These are phyloP conservation scores for Solanum medicagineum DNA, from an alignment of 257 asterid genomes.

Conservation along the genomic window DNA sequence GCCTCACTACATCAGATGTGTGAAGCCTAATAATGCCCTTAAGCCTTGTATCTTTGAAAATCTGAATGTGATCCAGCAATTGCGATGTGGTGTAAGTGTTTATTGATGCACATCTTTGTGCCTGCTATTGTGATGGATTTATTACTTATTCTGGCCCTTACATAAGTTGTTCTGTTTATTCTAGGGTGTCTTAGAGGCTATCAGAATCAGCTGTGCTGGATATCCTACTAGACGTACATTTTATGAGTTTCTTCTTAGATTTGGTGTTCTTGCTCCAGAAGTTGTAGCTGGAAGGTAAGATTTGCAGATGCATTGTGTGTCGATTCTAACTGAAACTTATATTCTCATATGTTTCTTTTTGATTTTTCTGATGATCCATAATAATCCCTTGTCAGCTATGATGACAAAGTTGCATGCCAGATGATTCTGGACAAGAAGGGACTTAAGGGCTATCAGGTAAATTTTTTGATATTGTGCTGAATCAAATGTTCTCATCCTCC, in stretches of 20 bases:
- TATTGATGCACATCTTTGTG: conserved; percentile 4
- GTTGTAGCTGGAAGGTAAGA: conserved; percentile 58
- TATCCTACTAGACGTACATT: conserved; percentile 96
- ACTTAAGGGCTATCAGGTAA: conserved; percentile 86
- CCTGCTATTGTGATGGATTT: not conserved
- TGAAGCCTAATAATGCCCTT: conserved; percentile 85
- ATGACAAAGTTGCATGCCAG: conserved; percentile 82
- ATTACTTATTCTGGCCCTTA: not conserved
- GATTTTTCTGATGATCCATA: not conserved
- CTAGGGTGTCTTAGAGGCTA: conserved; percentile 98
- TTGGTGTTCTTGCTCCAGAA: conserved; percentile 93
- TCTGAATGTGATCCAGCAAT: conserved; percentile 76
- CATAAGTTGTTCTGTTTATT: not conserved
- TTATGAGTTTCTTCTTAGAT: conserved; percentile 94
- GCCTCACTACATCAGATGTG: conserved; percentile 99
- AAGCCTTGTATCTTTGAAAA: conserved; percentile 97
- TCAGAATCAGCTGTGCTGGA: conserved; percentile 99
- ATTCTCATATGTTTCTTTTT: not conserved
- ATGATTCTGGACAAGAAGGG: conserved; percentile 88
- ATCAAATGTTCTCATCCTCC: not conserved
- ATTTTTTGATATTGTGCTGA: not conserved
- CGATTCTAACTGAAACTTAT: not conserved
- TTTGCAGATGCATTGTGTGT: not conserved
- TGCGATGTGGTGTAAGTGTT: conserved; percentile 97
- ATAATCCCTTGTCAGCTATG: conserved; percentile 39